phyloP scores from a whole-genome alignment of 129 eudicot species.

The Apium graveolens region DNA sequence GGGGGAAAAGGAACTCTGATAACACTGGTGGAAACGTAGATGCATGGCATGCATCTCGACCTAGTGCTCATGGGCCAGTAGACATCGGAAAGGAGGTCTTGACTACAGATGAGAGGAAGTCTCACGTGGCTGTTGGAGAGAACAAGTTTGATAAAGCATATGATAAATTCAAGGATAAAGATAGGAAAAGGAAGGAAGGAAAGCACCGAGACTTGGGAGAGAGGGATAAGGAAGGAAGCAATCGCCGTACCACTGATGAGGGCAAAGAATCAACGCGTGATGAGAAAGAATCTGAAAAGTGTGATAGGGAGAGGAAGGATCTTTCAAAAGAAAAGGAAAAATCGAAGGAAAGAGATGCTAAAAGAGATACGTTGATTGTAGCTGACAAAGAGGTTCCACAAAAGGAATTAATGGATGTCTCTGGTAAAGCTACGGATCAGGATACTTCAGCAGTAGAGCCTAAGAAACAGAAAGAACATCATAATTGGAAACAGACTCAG shows the following conservation, averaged over 20 bases:
- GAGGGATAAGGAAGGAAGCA: slow-evolving; percentile 65
- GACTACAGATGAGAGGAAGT: slow-evolving; percentile 36
- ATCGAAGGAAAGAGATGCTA: slow-evolving; percentile 46
- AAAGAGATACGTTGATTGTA: slow-evolving; percentile 45
- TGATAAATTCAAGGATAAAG: slow-evolving; percentile 68
- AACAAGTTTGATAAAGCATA: slow-evolving; percentile 70
- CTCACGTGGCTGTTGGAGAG: slow-evolving; percentile 68
- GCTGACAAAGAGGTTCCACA: slow-evolving; percentile 53
- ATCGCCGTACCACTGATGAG: slow-evolving; percentile 41
- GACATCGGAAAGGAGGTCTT: slow-evolving; percentile 45
- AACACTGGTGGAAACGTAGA: slow-evolving; percentile 42
- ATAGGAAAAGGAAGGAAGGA: slow-evolving; percentile 78
- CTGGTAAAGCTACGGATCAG: slow-evolving; percentile 44
- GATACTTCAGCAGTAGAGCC: slow-evolving; percentile 43
- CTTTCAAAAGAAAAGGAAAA: slow-evolving; percentile 58
- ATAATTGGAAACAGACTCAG: slow-evolving; percentile 37
- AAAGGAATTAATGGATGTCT: slow-evolving; percentile 44
- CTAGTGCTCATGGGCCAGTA: slow-evolving; percentile 37
- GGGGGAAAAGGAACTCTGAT: slow-evolving; percentile 67
- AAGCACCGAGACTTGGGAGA: slow-evolving; percentile 83
- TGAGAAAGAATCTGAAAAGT: slow-evolving; percentile 59
- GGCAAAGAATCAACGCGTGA: slow-evolving; percentile 49
- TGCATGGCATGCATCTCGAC: slow-evolving; percentile 35
- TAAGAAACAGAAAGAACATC: slow-evolving; percentile 56
- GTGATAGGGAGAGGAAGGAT: slow-evolving; percentile 69